Evolutionary conservation across 352 stramenopile genomes (phyloP).

Genomic region (Phytophthora foliorum): DNA sequence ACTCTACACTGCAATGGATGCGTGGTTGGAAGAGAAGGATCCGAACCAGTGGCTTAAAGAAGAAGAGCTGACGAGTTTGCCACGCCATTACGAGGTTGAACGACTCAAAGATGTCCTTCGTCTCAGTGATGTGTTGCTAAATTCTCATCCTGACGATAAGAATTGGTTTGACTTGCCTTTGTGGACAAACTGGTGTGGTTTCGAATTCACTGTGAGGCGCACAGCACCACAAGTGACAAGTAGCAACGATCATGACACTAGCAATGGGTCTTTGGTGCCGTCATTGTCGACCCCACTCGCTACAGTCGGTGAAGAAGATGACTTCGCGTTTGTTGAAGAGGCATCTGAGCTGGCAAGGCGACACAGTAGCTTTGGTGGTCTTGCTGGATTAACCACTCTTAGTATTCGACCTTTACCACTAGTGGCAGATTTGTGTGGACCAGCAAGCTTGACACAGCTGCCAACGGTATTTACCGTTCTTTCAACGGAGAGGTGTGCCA

Average conservation of each 20-base stretch:
- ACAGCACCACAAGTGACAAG: conserved; percentile 21
- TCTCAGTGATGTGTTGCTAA: conserved; percentile 74
- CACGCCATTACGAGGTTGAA: conserved; percentile 79
- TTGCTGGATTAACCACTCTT: conserved; percentile 47
- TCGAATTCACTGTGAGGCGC: conserved; percentile 64
- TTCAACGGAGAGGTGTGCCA: conserved; percentile 50
- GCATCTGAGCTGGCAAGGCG: conserved; percentile 60
- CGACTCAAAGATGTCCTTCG: conserved; percentile 73
- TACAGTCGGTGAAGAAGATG: conserved; percentile 63
- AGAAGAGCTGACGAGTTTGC: conserved; percentile 73
- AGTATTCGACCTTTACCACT: conserved; percentile 60
- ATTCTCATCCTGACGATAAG: conserved; percentile 37
- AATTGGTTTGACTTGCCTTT: conserved; percentile 67
- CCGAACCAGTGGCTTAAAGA: conserved; percentile 85
- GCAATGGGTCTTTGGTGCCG: background rate
- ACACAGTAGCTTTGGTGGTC: conserved; percentile 72
- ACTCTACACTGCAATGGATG: conserved; percentile 87
- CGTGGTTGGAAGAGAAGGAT: conserved; percentile 86
- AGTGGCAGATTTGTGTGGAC: conserved; percentile 51
- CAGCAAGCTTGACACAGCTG: conserved; percentile 60
- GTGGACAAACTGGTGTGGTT: conserved; percentile 76
- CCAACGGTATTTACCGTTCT: conserved; percentile 63
- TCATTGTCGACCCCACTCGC: conserved; percentile 30
- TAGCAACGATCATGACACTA: conserved; percentile 10
- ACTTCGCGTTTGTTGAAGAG: conserved; percentile 87